Conservation (phyloP, 768 basidiomycete species). For the Galerina marginata region DNA sequence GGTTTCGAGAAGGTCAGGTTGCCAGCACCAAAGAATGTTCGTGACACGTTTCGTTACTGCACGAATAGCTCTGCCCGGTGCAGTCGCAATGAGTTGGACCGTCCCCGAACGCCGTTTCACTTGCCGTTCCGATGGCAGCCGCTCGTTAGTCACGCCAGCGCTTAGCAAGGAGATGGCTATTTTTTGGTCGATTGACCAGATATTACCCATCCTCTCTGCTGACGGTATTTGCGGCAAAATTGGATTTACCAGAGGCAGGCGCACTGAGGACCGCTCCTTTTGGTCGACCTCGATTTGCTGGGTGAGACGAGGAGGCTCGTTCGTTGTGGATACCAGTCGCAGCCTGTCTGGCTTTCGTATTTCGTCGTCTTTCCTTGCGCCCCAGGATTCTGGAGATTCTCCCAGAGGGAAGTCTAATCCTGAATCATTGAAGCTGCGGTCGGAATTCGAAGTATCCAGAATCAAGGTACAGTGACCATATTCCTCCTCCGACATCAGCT, state of each 20-base stretch:
- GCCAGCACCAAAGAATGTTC: background rate
- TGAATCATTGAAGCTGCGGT: slow-evolving; percentile 22
- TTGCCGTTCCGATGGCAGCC: background rate
- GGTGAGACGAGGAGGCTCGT: background rate
- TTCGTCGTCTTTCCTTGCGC: background rate
- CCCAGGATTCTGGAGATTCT: slow-evolving; percentile 7
- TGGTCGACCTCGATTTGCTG: background rate
- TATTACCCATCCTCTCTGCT: background rate
- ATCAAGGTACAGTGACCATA: background rate
- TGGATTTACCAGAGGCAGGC: background rate
- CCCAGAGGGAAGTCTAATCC: slow-evolving; percentile 17
- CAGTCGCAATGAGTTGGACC: background rate
- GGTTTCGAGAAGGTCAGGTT: background rate
- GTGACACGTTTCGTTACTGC: slow-evolving; percentile 3
- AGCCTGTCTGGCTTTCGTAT: background rate
- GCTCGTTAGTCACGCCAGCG: slow-evolving; percentile 20
- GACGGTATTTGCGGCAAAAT: background rate
- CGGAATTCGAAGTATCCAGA: background rate
- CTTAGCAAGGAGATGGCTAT: slow-evolving; percentile 29
- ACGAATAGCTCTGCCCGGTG: slow-evolving; percentile 9
- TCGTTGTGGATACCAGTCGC: background rate
- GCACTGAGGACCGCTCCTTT: background rate
- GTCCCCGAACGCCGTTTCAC: background rate
- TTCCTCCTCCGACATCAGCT: slow-evolving; percentile 1
- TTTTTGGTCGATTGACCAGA: slow-evolving; percentile 28